Percentiles rank a stretch among this genome's conserved stretches.
Conservation (phyloP, 2,329 filamentous ascomycete species). For the Alternaria brassicicola region DNA sequence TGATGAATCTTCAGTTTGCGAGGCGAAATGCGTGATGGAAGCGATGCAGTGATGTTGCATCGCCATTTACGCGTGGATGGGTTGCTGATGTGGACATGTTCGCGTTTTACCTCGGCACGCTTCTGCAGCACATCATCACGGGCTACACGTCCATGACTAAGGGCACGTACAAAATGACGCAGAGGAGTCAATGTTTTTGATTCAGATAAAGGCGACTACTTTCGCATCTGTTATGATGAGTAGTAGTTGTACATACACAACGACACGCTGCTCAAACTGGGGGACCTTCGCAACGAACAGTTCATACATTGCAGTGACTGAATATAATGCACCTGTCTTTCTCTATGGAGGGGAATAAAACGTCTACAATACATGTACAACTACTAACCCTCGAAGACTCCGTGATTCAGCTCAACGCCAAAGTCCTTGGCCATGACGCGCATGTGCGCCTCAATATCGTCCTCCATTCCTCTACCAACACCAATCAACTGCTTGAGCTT, state of each 20-base stretch:
- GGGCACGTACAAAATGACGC: neutral
- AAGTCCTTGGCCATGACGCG: constrained; percentile 86
- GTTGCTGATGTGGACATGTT: neutral
- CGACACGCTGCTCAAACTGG: neutral
- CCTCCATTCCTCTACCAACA: constrained; percentile 85
- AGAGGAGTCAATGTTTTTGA: neutral
- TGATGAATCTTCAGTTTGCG: neutral
- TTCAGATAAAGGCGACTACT: neutral
- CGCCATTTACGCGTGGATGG: neutral
- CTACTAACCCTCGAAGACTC: constrained; percentile 79
- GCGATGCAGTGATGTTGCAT: neutral
- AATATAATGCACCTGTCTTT: neutral
- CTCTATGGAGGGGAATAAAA: neutral
- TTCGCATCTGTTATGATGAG: no score
- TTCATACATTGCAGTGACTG: neutral
- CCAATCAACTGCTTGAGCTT: constrained; percentile 79
- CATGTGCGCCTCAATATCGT: constrained; percentile 90
- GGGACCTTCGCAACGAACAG: neutral
- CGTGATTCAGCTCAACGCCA: constrained; percentile 87
- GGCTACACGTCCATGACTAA: neutral
- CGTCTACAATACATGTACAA: neutral
- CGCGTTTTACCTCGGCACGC: constrained; percentile 21
- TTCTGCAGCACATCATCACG: constrained; percentile 12
- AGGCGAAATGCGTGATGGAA: neutral
- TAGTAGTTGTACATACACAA: neutral